Evolutionary conservation across 2,329 filamentous ascomycete species (phyloP), one percentile per base, ranked within the genome.

Genomic region (Fusarium neocosmosporiellum): DNA sequence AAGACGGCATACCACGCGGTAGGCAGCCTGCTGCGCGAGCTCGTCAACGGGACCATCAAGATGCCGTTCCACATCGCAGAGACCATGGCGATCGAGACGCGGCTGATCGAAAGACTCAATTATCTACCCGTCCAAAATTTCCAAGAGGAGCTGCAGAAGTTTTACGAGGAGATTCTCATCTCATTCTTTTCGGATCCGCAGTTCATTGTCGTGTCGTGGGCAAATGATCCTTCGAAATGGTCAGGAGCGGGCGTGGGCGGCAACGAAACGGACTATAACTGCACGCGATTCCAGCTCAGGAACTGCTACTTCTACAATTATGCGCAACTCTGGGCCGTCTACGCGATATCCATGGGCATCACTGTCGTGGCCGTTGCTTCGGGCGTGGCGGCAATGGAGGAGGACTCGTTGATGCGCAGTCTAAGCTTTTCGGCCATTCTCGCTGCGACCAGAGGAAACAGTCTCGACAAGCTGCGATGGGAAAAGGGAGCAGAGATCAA

Each of bases 391-490:
- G 75, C 75, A 2, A 77, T 77, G 41, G 66, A 74, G 27, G 75
- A 78, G 48, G 65, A 77, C 34, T 71, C 75, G 11, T 50, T 71
- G 34, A 74, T 78, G 75, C 69, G 69, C 59, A 73, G 74, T 18
- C 70, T 74, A 13, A 73, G 73, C 29, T 77, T 77, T 65, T 77
- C 75, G 9, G 76, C 75, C 4, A 77, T 77, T 22, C 66, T 78
- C 4, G 75, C 75, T 4, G 75, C 75, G 10, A 70, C 75, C 4
- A 70, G 75, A 33, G 75, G 70, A 6, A 60, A 63, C 20, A 77
- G 75, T 31, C 70, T 77, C 3, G 76, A 77, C 33, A 75, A 75
- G 22, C 43, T 77, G 33, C 68, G 69, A 3, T 77, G 75, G 75
- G 72, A 76, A 13, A 64, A 33, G 24, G 70, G 67, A n/a, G 61